Base-by-base conservation (phyloP, 1,284 basidiomycete genomes). In the Cryptococcus sp. region DNA sequence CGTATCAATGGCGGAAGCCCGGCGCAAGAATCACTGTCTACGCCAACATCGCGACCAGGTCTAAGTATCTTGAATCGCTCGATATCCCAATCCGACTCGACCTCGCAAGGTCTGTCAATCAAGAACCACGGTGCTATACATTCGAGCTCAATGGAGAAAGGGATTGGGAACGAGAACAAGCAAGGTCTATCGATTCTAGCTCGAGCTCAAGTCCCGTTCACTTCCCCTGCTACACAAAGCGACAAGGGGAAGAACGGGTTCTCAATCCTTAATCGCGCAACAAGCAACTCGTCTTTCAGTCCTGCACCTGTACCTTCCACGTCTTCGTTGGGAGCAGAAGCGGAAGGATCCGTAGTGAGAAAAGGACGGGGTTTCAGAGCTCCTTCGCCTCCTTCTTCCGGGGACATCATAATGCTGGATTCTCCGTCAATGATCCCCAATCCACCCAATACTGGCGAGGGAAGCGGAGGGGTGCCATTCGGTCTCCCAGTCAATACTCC, bases 341-440 rank as follows among this genome's bases (percentile, higher is more conserved):
- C 50, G n/a, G 56, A 62, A 29, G 45, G 29, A 37, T 52, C 43
- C 6, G 26, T 60, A 22, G 57, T 58, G 19, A 20, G 54, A 8
- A 62, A 62, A 47, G 60, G 60, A 39, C 43, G 60, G 22, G 60
- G 60, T 3, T 62, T 62, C 44, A 50, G 48, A 20, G 46, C 20
- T 6, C 26, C 20, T 7, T 22, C 46, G 22, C 46, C 46, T 7
- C 8, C 17, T 3, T 10, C n/a, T 22, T 34, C 29, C 8, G 41
- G n/a, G 22, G 41, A 44, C 13, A 22, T 44, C 3, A 44, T 44
- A 8, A 44, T 44, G 41, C 8, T 19, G 41, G 41, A 44, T 44
- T 13, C 29, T 34, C 29, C 8, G 13, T 13, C 8, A 13, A 34
- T 13, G 2, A 10, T 34, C 13, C 3, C 8, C 29, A 5, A 7